phyloP scores from a whole-genome alignment of 148 eudicot genomes.

The Cornus suecica region DNA sequence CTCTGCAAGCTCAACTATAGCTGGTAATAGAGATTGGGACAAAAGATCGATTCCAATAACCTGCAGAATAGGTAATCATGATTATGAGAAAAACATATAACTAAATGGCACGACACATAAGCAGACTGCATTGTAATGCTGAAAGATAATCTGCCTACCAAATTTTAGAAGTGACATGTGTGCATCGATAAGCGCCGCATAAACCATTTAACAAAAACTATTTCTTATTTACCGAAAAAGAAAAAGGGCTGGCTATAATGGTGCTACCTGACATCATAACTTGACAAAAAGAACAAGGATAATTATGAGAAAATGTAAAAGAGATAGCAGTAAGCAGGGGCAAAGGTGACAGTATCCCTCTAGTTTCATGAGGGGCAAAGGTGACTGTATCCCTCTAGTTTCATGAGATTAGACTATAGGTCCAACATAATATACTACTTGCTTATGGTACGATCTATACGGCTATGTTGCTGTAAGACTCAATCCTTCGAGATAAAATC shows the following conservation, averaged over 20 bases:
- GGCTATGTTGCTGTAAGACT: too few relatives aligned
- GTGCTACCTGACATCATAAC: background rate
- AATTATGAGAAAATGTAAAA: background rate
- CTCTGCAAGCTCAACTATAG: conserved; percentile 97
- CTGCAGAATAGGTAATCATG: conserved; percentile 42
- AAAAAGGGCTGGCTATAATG: too few relatives aligned
- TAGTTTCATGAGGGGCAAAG: too few relatives aligned
- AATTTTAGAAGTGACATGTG: background rate
- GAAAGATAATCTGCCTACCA: background rate
- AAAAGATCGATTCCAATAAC: conserved; percentile 94
- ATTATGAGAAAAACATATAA: background rate
- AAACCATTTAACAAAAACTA: too few relatives aligned
- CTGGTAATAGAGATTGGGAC: conserved; percentile 91
- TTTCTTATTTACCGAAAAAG: too few relatives aligned
- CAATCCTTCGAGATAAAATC: too few relatives aligned
- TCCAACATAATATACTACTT: too few relatives aligned
- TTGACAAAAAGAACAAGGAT: background rate
- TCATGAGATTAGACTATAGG: too few relatives aligned
- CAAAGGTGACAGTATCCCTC: too few relatives aligned
- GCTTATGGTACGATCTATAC: too few relatives aligned
- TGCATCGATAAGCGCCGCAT: background rate
- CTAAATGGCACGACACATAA: background rate
- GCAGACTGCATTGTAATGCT: background rate
- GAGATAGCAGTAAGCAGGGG: background rate
- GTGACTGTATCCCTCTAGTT: too few relatives aligned